Conservation (phyloP, 192 early-diverging fungal genomes). For the Gorgonomyces haynaldii region DNA sequence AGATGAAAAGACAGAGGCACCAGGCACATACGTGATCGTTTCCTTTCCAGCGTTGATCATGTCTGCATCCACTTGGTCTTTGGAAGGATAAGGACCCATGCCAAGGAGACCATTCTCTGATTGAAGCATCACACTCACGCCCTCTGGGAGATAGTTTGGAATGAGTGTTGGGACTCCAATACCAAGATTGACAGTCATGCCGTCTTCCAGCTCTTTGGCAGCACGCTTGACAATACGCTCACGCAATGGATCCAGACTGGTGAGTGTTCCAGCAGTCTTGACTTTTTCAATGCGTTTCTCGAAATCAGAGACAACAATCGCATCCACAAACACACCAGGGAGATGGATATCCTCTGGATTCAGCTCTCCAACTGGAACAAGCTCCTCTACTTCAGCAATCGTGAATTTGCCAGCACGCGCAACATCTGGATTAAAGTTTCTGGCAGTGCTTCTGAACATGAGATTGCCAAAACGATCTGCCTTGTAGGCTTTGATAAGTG, state of each 20-base stretch:
- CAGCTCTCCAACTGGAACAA: slow-evolving; percentile 58
- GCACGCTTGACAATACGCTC: slow-evolving; percentile 64
- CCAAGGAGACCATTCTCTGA: slow-evolving; percentile 72
- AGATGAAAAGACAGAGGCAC: slow-evolving; percentile 57
- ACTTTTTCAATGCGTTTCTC: slow-evolving; percentile 58
- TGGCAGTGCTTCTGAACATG: slow-evolving; percentile 53
- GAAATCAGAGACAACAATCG: slow-evolving; percentile 56
- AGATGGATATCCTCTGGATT: slow-evolving; percentile 62
- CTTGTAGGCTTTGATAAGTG: slow-evolving; percentile 78
- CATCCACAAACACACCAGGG: slow-evolving; percentile 61
- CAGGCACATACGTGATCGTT: slow-evolving; percentile 58
- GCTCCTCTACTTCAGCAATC: slow-evolving; percentile 70
- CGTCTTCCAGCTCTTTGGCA: slow-evolving; percentile 65
- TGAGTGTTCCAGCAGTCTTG: slow-evolving; percentile 12
- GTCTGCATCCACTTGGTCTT: slow-evolving; percentile 62
- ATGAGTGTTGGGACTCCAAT: slow-evolving; percentile 51
- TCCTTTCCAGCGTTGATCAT: slow-evolving; percentile 77
- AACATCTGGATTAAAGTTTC: slow-evolving; percentile 70
- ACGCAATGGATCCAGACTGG: slow-evolving; percentile 27
- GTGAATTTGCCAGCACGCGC: slow-evolving; percentile 62
- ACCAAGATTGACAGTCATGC: slow-evolving; percentile 38
- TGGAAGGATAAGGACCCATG: slow-evolving; percentile 58
- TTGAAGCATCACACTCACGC: slow-evolving; percentile 62
- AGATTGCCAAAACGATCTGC: slow-evolving; percentile 66
- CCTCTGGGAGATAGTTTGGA: slow-evolving; percentile 58